These are phyloP conservation scores for Gossypium sturtianum DNA, from an alignment of 345 rosid genomes.

Conservation along the genomic window DNA sequence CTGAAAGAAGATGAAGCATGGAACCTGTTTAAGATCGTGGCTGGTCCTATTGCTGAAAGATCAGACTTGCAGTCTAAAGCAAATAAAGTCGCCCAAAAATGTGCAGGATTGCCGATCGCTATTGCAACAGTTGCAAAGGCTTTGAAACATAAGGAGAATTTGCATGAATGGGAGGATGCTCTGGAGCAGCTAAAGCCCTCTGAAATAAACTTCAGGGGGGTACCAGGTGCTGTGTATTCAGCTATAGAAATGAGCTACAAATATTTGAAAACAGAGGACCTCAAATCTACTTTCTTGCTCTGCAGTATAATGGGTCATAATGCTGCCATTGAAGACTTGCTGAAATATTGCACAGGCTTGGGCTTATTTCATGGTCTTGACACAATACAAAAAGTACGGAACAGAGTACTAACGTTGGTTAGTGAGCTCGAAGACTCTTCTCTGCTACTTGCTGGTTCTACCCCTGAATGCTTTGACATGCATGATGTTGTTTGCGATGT, in stretches of 20 bases:
- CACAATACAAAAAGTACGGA: background rate
- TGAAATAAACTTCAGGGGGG: background rate
- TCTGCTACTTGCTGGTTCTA: background rate
- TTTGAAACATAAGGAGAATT: background rate
- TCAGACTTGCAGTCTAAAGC: constrained; percentile 1
- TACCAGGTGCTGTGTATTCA: background rate
- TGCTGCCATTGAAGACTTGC: background rate
- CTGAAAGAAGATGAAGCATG: constrained; percentile 15
- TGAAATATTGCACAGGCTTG: constrained; percentile 15
- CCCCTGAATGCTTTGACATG: background rate
- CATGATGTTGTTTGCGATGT: constrained; percentile 2
- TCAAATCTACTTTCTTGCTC: constrained; percentile 10
- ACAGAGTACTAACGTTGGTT: constrained; percentile 6
- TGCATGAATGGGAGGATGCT: constrained; percentile 17
- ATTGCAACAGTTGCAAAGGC: constrained; percentile 14
- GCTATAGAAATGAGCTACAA: background rate
- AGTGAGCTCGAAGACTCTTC: background rate
- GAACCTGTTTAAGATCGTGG: constrained; percentile 15
- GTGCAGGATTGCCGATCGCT: constrained; percentile 24
- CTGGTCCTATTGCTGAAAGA: background rate
- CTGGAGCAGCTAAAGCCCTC: background rate
- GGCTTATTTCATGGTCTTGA: background rate
- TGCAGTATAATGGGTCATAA: background rate
- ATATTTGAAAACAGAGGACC: constrained; percentile 8
- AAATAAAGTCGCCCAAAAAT: constrained; percentile 6